Evolutionary conservation across 225 moss, liverwort and hornwort species (phyloP).

Genomic region (Straminergon stramineum): DNA sequence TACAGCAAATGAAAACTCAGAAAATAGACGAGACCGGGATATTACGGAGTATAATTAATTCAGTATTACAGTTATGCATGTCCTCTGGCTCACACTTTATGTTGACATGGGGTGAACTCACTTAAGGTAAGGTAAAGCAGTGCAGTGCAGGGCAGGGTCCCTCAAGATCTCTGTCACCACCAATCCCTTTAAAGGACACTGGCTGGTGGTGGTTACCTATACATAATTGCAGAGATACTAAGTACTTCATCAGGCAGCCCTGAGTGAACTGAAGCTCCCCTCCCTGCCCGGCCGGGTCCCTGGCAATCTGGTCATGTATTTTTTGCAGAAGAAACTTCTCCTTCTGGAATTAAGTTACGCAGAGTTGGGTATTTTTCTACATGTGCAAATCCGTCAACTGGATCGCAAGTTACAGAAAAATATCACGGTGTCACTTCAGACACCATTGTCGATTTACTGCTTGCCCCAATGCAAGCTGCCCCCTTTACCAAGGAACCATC

Average conservation of each 20-base stretch:
- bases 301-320: background rate
- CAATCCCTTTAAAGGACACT: background rate
- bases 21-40: background rate
- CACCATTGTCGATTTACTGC: background rate
- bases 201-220: background rate
- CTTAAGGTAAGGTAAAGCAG: background rate
- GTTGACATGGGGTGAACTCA: background rate
- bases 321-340: background rate
- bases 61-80: constrained; percentile 8
- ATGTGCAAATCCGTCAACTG: background rate
- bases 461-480: background rate
- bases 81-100: background rate
- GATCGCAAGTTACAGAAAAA: background rate
- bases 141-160: background rate
- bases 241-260: background rate
- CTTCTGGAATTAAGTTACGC: background rate
- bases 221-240: background rate
- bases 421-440: background rate
- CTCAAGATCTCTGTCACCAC: background rate
- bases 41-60: background rate
- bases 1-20: background rate
- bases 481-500: background rate
- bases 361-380: background rate
- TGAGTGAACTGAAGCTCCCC: too few species aligned
- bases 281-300: background rate